Percentiles rank a stretch among this genome's conserved stretches.
phyloP scores from a whole-genome alignment of 2,329 filamentous ascomycete genomes.

The Neophaeococcomyces aloes region DNA sequence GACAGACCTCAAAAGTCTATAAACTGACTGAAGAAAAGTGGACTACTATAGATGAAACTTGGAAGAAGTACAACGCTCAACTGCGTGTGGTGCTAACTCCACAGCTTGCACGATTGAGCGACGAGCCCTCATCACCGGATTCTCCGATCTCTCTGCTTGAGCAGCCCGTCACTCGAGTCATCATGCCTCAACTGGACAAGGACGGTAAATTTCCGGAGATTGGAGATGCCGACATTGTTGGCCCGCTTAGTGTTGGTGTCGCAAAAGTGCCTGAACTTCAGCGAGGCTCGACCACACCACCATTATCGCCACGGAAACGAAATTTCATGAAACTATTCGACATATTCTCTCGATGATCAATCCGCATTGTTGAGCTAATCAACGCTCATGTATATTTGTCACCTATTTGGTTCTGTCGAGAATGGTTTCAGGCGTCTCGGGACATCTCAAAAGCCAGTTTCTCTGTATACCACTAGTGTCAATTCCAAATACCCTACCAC shows the following conservation, averaged over 20 bases:
- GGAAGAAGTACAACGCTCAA: conserved; percentile 60
- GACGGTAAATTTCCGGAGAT: conserved; percentile 73
- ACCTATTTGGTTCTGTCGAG: too few relatives aligned
- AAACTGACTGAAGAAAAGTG: conserved; percentile 79
- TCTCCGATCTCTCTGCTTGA: conserved; percentile 19
- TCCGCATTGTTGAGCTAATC: background rate
- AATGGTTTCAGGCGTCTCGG: too few relatives aligned
- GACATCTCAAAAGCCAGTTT: too few relatives aligned
- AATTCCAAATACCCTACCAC: too few relatives aligned
- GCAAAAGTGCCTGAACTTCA: conserved; percentile 15
- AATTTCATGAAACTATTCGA: conserved; percentile 36
- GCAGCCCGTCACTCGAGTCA: conserved; percentile 44
- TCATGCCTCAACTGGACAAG: conserved; percentile 37
- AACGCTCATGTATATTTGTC: too few relatives aligned
- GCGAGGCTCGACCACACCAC: conserved; percentile 31
- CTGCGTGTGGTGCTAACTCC: conserved; percentile 45
- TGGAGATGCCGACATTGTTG: conserved; percentile 85
- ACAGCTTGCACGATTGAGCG: conserved; percentile 30
- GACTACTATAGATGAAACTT: conserved; percentile 64
- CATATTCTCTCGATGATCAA: conserved; percentile 23
- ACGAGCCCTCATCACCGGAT: conserved; percentile 21
- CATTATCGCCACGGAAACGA: conserved; percentile 33
- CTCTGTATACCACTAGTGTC: too few relatives aligned
- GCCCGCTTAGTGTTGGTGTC: conserved; percentile 61
- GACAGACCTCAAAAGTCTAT: conserved; percentile 79